Evolutionary conservation across 2,329 filamentous ascomycete genomes (phyloP).

Genomic region (Alternaria viburni): DNA sequence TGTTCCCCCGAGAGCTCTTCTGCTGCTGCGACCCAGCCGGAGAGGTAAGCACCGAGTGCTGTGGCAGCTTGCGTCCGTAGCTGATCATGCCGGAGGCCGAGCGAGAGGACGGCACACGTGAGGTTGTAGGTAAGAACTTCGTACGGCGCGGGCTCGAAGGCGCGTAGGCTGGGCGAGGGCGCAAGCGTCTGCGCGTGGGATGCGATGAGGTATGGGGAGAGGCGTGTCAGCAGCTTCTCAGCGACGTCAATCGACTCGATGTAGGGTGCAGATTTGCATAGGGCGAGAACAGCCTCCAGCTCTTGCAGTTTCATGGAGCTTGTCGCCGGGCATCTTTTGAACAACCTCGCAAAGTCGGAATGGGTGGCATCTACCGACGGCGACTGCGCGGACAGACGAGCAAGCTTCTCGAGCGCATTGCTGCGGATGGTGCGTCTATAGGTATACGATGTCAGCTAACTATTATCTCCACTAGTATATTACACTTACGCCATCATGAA

Average conservation of each 20-base stretch:
- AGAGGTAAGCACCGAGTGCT: constrained; percentile 74
- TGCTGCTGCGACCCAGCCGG: constrained; percentile 70
- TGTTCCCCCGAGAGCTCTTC: constrained; percentile 61
- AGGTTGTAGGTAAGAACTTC: constrained; percentile 82
- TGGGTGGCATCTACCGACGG: constrained; percentile 31
- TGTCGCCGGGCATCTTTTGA: constrained; percentile 45
- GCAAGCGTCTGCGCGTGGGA: constrained; percentile 79
- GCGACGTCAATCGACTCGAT: constrained; percentile 75
- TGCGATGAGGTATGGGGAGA: constrained; percentile 85
- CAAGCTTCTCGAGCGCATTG: constrained; percentile 59
- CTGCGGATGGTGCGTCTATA: constrained; percentile 50
- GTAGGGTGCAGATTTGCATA: constrained; percentile 86
- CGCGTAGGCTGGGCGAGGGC: constrained; percentile 80
- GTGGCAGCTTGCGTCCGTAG: constrained; percentile 71
- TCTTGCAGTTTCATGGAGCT: constrained; percentile 74
- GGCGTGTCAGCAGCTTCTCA: constrained; percentile 76
- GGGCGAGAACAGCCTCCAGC: constrained; percentile 86
- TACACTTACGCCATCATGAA: constrained; percentile 6
- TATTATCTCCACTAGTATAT: neutral
- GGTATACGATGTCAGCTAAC: neutral
- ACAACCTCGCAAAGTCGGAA: constrained; percentile 52
- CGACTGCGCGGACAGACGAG: constrained; percentile 53
- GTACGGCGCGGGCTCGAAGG: constrained; percentile 85
- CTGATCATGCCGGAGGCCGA: constrained; percentile 75
- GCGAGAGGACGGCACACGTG: constrained; percentile 77